Base-by-base conservation (phyloP, 202 grass and related monocot genomes). In the Alloteropsis angusta region DNA sequence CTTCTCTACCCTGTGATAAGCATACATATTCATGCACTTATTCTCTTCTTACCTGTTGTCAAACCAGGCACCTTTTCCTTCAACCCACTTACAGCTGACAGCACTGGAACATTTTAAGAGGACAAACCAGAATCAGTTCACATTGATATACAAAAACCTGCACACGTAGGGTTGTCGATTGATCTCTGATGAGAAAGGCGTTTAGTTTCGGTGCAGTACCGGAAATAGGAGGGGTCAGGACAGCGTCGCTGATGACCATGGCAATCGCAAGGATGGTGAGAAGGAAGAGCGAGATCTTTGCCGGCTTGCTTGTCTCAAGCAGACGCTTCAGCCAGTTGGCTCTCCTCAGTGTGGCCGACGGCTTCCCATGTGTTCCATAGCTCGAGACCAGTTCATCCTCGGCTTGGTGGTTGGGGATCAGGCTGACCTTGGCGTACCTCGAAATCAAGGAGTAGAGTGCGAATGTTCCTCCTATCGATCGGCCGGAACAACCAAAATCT, bases 401-500 rank as follows among this genome's bases (percentile, higher is more conserved):
- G 0, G 65, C 82, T 26, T 93, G 91, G 17, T 93, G 85, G 75
- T 88, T 93, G 0, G 91, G 91, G 23, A 93, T 68, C 69, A 90
- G 42, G 4, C 82, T 81, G 17, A 93, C 68, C 45, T 90, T 90
- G 3, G 82, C 80, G 3, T 93, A 47, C n/a, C 91, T 75, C 19
- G 82, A 90, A 26, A 93, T 87, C 74, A 90, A 28, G 4, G 91
- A 90, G 66, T 90, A 93, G 3, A 93, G 78, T 5, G 85, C 87
- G 59, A 90, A 93, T 25, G 82, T 90, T 1, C 91, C 91, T 7
- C 91, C 85, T 93, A 64, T 56, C 3, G 5, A 6, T 36, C 25
- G 38, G 1, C 7, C 5, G 10, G 9, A 72, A 67, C 9, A 41
- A 22, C 0, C 12, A 6, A 50, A 50, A 34, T 69, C 2, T 12